These are phyloP conservation scores for Magnaporthales sp. DNA, from an alignment of 2,329 filamentous ascomycete genomes.

Conservation along the genomic window DNA sequence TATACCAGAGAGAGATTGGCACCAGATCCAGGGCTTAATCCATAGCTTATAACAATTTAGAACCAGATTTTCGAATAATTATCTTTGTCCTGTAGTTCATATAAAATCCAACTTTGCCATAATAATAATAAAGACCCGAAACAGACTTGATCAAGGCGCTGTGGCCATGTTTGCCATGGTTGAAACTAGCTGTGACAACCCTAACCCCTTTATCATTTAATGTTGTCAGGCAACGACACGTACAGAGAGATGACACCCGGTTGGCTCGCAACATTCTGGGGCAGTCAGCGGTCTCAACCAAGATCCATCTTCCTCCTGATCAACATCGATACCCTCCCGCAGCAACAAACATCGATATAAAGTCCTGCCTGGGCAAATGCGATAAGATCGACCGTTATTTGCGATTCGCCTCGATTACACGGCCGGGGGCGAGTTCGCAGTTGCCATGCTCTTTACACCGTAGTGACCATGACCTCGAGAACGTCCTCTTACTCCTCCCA, in stretches of 20 bases:
- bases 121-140: background rate
- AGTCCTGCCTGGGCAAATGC: background rate
- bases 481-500: slow-evolving; percentile 6
- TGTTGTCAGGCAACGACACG: background rate
- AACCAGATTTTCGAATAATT: background rate
- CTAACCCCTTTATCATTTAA: background rate
- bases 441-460: background rate
- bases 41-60: background rate
- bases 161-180: background rate
- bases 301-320: background rate
- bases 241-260: background rate
- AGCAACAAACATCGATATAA: background rate
- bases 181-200: background rate
- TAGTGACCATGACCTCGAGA: slow-evolving; percentile 7
- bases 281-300: background rate
- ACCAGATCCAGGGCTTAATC: background rate
- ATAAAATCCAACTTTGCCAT: background rate
- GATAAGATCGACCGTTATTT: background rate
- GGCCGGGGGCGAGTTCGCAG: background rate
- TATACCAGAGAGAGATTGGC: background rate
- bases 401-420: background rate
- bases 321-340: background rate
- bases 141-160: background rate
- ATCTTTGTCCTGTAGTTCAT: background rate
- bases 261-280: background rate